A percentile compares a stretch with the other conserved stretches of the same genome.
phyloP scores from a whole-genome alignment of 1,139 yeast species.

The Pichia inconspicua region DNA sequence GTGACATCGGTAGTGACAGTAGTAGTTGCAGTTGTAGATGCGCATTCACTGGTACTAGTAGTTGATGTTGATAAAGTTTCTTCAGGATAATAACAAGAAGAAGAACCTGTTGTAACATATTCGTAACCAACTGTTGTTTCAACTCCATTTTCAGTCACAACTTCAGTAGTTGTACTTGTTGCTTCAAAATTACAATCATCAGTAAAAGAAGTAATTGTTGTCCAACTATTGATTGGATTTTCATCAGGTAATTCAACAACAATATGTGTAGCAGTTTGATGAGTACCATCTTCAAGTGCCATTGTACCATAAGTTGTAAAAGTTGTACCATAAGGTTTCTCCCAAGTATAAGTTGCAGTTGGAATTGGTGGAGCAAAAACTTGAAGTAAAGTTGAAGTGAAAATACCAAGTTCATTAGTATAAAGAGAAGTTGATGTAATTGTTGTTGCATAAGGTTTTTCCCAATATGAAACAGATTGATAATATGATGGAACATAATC shows the following conservation, averaged over 20 bases:
- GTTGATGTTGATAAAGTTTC: not conserved
- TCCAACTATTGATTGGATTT: not conserved
- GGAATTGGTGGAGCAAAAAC: slow-evolving; percentile 3
- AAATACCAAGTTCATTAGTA: slow-evolving; percentile 1
- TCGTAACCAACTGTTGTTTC: slow-evolving; percentile 1
- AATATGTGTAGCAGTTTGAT: slow-evolving; percentile 4
- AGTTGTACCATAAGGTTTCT: not conserved
- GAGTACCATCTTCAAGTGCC: not conserved
- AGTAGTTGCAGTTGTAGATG: not conserved
- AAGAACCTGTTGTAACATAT: not conserved
- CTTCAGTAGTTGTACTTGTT: not conserved
- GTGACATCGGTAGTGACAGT: not conserved
- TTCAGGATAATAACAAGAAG: not conserved
- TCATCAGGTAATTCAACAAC: slow-evolving; percentile 3
- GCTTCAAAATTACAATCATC: not conserved
- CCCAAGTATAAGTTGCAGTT: slow-evolving; percentile 1
- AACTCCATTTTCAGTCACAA: not conserved
- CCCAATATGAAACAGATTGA: slow-evolving; percentile 3
- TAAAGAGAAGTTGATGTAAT: not conserved
- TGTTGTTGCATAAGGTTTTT: slow-evolving; percentile 3
- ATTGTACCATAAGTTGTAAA: not conserved
- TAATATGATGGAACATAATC: slow-evolving; percentile 5
- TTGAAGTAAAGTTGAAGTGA: not conserved
- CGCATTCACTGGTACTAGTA: not conserved
- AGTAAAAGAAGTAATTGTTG: not conserved